phyloP scores from a whole-genome alignment of 2,329 filamentous ascomycete species.

The Aureobasidium vineae region DNA sequence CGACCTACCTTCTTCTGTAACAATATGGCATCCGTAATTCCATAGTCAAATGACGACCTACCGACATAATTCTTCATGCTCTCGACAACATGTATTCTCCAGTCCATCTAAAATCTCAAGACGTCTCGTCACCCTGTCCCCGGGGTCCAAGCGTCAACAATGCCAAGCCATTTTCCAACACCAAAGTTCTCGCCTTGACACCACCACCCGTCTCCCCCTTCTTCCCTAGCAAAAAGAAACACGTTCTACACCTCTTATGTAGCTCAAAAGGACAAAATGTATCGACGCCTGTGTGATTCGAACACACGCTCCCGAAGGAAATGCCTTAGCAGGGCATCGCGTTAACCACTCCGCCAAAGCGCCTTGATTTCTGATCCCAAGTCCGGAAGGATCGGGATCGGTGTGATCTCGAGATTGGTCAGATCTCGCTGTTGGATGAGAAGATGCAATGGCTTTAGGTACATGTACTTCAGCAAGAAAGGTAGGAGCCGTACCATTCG shows the following conservation, averaged over 20 bases:
- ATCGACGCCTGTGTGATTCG: conserved; percentile 44
- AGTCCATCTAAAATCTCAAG: too few relatives aligned
- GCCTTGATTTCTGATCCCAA: too few relatives aligned
- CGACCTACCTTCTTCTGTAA: too few relatives aligned
- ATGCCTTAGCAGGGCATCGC: conserved; percentile 32
- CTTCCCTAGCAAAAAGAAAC: neutral
- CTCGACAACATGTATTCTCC: too few relatives aligned
- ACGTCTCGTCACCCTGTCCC: too few relatives aligned
- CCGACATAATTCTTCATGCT: too few relatives aligned
- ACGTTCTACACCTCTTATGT: neutral
- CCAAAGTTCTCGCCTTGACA: neutral
- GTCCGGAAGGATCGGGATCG: neutral
- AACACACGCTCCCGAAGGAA: conserved; percentile 46
- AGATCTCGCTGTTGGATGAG: neutral
- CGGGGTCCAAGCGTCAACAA: too few relatives aligned
- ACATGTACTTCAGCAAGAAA: neutral
- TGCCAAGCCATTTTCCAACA: neutral
- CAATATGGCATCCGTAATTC: too few relatives aligned
- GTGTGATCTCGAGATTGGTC: neutral
- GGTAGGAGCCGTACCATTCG: too few relatives aligned
- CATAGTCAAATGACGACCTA: too few relatives aligned
- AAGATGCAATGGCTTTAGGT: rapidly evolving
- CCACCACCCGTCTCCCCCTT: neutral
- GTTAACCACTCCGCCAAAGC: conserved; percentile 9
- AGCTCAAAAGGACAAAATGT: neutral